Percentiles rank a stretch among this genome's conserved stretches.
phyloP scores from a whole-genome alignment of 352 stramenopile genomes.

The Thalassiosira mediterranea region DNA sequence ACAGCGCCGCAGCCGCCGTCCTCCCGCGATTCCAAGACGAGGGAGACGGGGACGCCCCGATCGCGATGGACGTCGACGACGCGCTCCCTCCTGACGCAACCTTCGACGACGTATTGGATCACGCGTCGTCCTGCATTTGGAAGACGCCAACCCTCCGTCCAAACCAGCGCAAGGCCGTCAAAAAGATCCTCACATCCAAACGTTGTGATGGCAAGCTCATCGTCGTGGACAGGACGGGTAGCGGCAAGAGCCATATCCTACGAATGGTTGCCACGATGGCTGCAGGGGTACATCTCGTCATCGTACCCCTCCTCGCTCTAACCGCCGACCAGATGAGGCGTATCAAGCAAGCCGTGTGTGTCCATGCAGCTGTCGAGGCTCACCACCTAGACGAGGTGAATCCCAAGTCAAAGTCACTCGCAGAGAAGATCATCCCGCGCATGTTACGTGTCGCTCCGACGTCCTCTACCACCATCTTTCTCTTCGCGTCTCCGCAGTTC shows the following conservation, averaged over 20 bases:
- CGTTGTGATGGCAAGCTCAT: neutral
- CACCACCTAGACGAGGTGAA: slow-evolving; percentile 17
- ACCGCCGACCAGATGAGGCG: neutral
- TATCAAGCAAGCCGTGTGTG: neutral
- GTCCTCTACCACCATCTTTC: slow-evolving; percentile 6
- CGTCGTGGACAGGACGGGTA: slow-evolving; percentile 14
- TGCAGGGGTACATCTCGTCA: neutral
- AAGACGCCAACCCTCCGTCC: neutral
- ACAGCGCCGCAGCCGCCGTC: no score
- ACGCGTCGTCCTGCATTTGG: neutral
- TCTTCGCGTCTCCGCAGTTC: slow-evolving; percentile 18
- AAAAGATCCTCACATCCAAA: neutral
- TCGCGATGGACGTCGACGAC: no score
- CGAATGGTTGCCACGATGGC: neutral
- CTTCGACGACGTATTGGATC: neutral
- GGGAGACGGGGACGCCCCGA: no score
- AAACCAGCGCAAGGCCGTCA: neutral
- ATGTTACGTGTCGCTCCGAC: neutral
- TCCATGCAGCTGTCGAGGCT: neutral
- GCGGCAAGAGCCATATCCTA: slow-evolving; percentile 13
- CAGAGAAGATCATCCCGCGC: neutral
- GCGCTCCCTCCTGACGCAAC: no score
- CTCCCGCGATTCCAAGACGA: no score
- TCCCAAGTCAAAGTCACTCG: neutral
- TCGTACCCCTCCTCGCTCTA: slow-evolving; percentile 12